phyloP scores from a whole-genome alignment of 768 basidiomycete genomes.

The Leccinum imitatum region DNA sequence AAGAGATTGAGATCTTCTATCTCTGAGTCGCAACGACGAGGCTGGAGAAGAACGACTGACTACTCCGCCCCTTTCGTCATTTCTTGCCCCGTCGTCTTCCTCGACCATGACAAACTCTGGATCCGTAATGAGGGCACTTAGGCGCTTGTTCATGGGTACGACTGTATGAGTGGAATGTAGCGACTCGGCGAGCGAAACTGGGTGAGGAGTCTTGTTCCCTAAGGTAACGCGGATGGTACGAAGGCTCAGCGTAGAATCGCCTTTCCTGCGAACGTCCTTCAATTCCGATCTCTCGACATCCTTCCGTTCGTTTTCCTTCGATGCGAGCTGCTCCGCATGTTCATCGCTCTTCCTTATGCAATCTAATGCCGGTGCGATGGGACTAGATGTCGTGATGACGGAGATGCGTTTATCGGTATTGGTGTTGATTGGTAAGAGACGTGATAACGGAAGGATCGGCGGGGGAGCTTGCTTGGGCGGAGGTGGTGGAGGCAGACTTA shows the following conservation, averaged over 20 bases:
- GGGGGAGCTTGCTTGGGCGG: slow-evolving; percentile 38
- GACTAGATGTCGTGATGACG: slow-evolving; percentile 51
- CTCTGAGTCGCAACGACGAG: slow-evolving; percentile 44
- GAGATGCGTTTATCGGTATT: slow-evolving; percentile 44
- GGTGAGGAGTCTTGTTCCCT: slow-evolving; percentile 56
- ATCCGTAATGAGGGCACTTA: slow-evolving; percentile 67
- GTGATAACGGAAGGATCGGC: slow-evolving; percentile 20
- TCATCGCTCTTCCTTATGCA: slow-evolving; percentile 48
- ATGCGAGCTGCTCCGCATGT: slow-evolving; percentile 20
- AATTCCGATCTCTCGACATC: slow-evolving; percentile 37
- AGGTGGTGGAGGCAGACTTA: slow-evolving; percentile 34
- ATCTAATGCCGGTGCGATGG: slow-evolving; percentile 58
- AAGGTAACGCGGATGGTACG: slow-evolving; percentile 63
- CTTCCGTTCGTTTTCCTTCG: slow-evolving; percentile 29
- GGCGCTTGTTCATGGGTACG: slow-evolving; percentile 62
- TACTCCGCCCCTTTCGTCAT: slow-evolving; percentile 17
- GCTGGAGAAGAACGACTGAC: slow-evolving; percentile 40
- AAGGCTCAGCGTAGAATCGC: slow-evolving; percentile 79
- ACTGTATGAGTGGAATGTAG: slow-evolving; percentile 72
- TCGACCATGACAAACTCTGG: slow-evolving; percentile 66
- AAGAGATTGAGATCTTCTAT: slow-evolving; percentile 67
- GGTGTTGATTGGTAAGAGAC: slow-evolving; percentile 24
- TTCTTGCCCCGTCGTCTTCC: slow-evolving; percentile 45
- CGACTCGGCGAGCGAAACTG: slow-evolving; percentile 78
- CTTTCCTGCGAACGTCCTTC: slow-evolving; percentile 79